Evolutionary conservation across 2,329 filamentous ascomycete species (phyloP), one percentile per base, ranked within the genome.

Genomic region (Fusarium dlaminii): DNA sequence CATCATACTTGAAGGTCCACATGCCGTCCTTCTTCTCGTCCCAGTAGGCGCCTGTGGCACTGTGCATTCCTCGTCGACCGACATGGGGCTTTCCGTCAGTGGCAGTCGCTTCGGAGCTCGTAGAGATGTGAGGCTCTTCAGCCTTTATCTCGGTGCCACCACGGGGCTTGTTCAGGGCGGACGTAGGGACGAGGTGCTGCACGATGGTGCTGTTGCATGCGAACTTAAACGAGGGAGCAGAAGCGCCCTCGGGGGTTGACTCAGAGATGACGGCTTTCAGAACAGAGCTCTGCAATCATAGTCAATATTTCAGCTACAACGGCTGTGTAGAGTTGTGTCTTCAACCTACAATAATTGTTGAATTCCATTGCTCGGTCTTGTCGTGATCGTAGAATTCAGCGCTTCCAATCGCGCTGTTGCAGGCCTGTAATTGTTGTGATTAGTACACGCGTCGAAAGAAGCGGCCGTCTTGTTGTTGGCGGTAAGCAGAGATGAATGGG

Each of bases 181-280:
- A 89, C 18, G 90, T 92, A 62, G 92, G 90, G 27, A 92, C 90
- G 39, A 96, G 87, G 86, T 98, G 96, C 87, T 99, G 96, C 77
- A 98, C 97, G 81, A 98, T 98, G 75, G 96, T 98, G 87, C 94
- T 97, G 88, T 98, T 98, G 85, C 97, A 95, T 77, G 95, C 94
- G 85, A 96, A 98, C 85, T 98, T 98, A 90, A 92, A 98, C 22
- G 86, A 83, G 10, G 93, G 92, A 32, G 89, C 86, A 34, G 87
- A 84, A 69, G 87, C 85, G 70, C 87, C 84, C 54, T 87, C 82
- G 24, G 90, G 87, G 24, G 89, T 90, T 57, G 92, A 91, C 81
- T 95, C 93, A 75, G 92, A 91, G 83, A 96, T 94, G 75, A 96
- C 88, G 59, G 91, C 88, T 80, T 93, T 91, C 74, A 96, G 91